Conservation (phyloP, 108 stramenopile genomes). For the Skeletonema potamos region DNA sequence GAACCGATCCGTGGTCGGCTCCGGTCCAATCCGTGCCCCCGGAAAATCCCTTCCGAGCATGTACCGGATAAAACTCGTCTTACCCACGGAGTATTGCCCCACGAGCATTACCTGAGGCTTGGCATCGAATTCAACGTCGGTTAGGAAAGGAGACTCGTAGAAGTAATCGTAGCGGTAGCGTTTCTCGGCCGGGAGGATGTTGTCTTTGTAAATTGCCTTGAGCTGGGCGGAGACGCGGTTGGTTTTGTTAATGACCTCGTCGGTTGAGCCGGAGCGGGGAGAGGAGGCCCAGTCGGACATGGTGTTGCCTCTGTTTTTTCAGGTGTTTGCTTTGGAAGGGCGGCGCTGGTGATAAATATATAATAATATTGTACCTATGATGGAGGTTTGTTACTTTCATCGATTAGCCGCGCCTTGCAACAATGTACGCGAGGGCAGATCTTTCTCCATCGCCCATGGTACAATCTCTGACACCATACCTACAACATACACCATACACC, state of each 20-base stretch:
- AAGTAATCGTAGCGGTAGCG: conserved; percentile 84
- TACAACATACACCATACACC: no score
- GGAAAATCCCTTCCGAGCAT: conserved; percentile 88
- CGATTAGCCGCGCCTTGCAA: no score
- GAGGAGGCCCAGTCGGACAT: conserved; percentile 1
- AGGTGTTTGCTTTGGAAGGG: not conserved
- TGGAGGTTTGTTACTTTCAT: no score
- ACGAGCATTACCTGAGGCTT: conserved; percentile 97
- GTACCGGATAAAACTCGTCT: conserved; percentile 90
- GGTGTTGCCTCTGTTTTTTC: not conserved
- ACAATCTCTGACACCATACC: no score
- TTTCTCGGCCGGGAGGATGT: conserved; percentile 82
- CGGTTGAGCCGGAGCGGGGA: not conserved
- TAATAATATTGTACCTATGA: no score
- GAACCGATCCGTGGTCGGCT: conserved; percentile 98
- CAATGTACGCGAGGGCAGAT: no score
- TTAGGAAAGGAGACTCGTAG: conserved; percentile 80
- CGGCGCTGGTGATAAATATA: no score
- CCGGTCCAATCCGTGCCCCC: conserved; percentile 95
- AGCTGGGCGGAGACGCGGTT: conserved; percentile 50
- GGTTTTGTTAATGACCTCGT: conserved; percentile 28
- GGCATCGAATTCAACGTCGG: conserved; percentile 91
- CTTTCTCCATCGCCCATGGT: no score
- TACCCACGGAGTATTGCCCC: conserved; percentile 98
- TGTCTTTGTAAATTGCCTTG: conserved; percentile 79